Evolutionary conservation across 768 basidiomycete species (phyloP).

Genomic region (Podaxis sp.): DNA sequence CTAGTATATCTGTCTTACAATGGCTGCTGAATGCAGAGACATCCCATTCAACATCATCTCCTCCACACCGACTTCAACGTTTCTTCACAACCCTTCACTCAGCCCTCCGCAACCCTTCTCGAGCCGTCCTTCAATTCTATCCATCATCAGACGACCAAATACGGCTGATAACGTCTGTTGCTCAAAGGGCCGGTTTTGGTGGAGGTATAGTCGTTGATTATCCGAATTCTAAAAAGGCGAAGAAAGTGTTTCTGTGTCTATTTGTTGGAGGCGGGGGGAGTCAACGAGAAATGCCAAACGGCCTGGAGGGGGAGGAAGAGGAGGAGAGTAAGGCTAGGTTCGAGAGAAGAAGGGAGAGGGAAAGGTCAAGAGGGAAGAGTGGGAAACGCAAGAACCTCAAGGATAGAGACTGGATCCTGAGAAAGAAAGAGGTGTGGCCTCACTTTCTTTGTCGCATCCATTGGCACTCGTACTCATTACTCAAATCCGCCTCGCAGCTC

Average conservation of each 20-base stretch:
- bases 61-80: constrained; percentile 74
- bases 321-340: constrained; percentile 59
- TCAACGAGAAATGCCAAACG: constrained; percentile 66
- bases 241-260: constrained; percentile 90
- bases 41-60: constrained; percentile 83
- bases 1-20: constrained; percentile 95
- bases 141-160: constrained; percentile 97
- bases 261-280: constrained; percentile 79
- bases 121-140: constrained; percentile 92
- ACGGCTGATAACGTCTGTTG: constrained; percentile 87
- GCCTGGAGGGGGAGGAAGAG: constrained; percentile 65
- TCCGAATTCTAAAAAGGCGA: constrained; percentile 93
- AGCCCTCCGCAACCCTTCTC: constrained; percentile 76
- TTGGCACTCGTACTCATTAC: background rate
- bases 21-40: constrained; percentile 98
- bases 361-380: constrained; percentile 47
- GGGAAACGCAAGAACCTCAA: constrained; percentile 72
- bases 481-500: constrained; percentile 37
- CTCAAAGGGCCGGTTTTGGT: constrained; percentile 93
- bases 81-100: constrained; percentile 95
- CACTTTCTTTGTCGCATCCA: background rate
- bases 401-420: constrained; percentile 88
- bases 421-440: constrained; percentile 85
- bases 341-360: constrained; percentile 73
- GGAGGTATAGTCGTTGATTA: constrained; percentile 97